Evolutionary conservation across 192 early-diverging fungal species (phyloP).

Genomic region (Coemansia sp.): DNA sequence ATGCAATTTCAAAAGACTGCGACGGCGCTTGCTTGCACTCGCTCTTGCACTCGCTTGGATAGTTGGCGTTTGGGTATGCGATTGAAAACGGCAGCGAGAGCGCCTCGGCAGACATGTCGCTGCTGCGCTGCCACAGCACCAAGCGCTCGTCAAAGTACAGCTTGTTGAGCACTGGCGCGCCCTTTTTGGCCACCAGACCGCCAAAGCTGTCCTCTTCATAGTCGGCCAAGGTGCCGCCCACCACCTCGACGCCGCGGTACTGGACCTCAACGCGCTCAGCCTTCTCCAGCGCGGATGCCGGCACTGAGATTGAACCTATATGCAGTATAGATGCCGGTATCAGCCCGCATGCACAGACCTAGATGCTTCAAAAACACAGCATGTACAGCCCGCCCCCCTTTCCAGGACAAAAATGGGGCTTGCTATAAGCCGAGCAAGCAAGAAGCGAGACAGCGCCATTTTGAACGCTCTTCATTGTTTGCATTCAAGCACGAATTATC

Average conservation of each 20-base stretch:
- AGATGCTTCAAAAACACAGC: not conserved
- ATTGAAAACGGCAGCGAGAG: constrained; percentile 29
- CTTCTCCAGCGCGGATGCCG: constrained; percentile 7
- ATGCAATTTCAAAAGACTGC: constrained; percentile 50
- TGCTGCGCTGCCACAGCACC: constrained; percentile 27
- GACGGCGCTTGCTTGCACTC: constrained; percentile 29
- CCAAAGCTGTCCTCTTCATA: constrained; percentile 26
- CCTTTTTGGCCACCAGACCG: constrained; percentile 26
- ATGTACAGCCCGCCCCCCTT: too few relatives aligned
- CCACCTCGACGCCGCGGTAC: constrained; percentile 46
- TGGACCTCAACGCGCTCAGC: constrained; percentile 29
- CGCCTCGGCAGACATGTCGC: not conserved
- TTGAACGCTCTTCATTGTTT: too few relatives aligned
- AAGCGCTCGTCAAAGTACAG: constrained; percentile 52
- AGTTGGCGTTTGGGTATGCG: constrained; percentile 43
- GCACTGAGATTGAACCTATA: constrained; percentile 34
- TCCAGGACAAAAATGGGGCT: too few relatives aligned
- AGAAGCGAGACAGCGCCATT: too few relatives aligned
- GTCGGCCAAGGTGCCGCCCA: constrained; percentile 45
- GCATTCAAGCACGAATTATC: too few relatives aligned
- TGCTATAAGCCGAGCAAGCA: too few relatives aligned
- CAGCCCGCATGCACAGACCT: too few relatives aligned
- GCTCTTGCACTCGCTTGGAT: constrained; percentile 32
- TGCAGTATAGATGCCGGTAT: not conserved
- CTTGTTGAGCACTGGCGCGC: constrained; percentile 38